Conservation (phyloP, 495 filamentous ascomycete species). For the Bacidia rubella region DNA sequence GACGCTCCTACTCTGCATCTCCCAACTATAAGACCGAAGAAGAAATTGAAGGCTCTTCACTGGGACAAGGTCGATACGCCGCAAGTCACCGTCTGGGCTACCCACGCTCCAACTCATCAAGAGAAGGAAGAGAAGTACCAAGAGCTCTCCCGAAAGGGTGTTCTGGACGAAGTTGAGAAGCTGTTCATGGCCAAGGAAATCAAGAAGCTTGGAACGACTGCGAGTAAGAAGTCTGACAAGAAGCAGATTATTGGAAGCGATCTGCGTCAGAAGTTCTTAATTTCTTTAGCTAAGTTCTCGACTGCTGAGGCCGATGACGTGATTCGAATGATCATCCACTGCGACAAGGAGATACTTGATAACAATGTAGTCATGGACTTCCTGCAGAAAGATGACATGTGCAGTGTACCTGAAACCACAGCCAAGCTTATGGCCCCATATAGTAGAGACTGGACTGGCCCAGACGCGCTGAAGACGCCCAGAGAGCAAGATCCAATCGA, state of each 20-base stretch:
- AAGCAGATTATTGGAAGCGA: constrained; percentile 93
- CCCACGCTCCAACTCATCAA: constrained; percentile 64
- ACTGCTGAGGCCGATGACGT: constrained; percentile 66
- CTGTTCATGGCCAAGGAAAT: constrained; percentile 96
- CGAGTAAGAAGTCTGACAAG: constrained; percentile 74
- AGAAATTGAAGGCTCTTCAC: constrained; percentile 97
- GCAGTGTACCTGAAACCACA: constrained; percentile 79
- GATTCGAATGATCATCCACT: constrained; percentile 87
- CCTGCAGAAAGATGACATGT: constrained; percentile 80
- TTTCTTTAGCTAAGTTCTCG: constrained; percentile 82
- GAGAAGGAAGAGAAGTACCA: constrained; percentile 89
- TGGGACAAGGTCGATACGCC: constrained; percentile 97
- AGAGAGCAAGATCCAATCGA: constrained; percentile 81
- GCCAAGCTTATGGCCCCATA: constrained; percentile 88
- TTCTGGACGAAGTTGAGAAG: constrained; percentile 93
- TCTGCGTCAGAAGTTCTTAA: constrained; percentile 83
- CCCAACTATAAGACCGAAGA: constrained; percentile 80
- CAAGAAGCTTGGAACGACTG: constrained; percentile 59
- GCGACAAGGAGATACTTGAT: constrained; percentile 80
- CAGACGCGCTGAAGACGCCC: constrained; percentile 62
- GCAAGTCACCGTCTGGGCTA: constrained; percentile 90
- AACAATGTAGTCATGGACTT: constrained; percentile 97
- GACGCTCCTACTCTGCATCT: constrained; percentile 37
- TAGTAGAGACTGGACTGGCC: constrained; percentile 89
- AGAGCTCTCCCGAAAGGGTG: constrained; percentile 82